Evolutionary conservation across 2,329 filamentous ascomycete species (phyloP), one percentile per base, ranked within the genome.

Genomic region (Plenodomus biglobosus): DNA sequence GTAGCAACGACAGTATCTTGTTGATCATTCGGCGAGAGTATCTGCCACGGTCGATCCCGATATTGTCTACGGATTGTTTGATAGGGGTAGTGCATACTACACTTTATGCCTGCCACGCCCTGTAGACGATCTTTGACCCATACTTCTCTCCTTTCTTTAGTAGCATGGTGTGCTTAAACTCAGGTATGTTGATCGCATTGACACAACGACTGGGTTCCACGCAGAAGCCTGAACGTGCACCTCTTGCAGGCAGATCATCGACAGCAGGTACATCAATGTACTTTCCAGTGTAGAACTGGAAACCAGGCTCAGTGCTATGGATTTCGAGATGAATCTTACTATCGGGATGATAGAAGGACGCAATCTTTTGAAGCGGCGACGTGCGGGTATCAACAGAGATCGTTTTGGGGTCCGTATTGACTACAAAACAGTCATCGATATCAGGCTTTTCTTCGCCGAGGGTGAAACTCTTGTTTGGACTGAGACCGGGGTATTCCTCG

Each of bases 281-380:
- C 66, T 88, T 86, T 56, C 92, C 94, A 0, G 91, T 95, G 75
- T 97, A 97, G 76, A 96, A 95, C 73, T 97, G 92, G 79, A 96
- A 97, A 0, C 90, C 89, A 0, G 94, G 94, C 77, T 97, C 92
- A 0, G 92, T 97, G 76, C 89, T 94, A 64, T 85, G 78, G 5
- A 96, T 87, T 72, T 96, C 89, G 41, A 97, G 83, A 69, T 95
- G 87, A 58, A 96, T 80, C 54, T 84, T 83, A 21, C 85, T 87
- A 41, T 77, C 78, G 5, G 90, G 83, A 71, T 96, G 90, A 71
- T 81, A 82, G 49, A 94, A 88, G 19, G 82, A 77, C 38, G 89
- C 83, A 38, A 92, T 82, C 50, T 81, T 84, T 48, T 78, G 80
- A 34, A 96, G 77, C 1, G 87, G 82, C 47, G 75, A 70, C 2